phyloP scores from a whole-genome alignment of 768 basidiomycete genomes.

The Pisolithus sp. region DNA sequence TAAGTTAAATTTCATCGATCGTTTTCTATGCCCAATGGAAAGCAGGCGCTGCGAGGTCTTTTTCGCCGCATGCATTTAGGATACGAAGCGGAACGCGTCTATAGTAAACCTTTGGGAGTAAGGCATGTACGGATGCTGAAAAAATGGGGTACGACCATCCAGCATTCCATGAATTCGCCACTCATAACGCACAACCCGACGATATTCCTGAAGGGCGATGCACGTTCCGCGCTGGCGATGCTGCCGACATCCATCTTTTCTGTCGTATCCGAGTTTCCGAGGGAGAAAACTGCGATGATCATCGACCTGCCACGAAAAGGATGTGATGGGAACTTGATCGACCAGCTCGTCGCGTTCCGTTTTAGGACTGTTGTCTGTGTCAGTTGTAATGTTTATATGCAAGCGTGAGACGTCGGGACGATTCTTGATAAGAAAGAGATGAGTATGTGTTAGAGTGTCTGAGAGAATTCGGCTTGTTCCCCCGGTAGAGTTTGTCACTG shows the following conservation, averaged over 20 bases:
- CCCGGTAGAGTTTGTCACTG: conserved; percentile 85
- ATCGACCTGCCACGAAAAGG: conserved; percentile 95
- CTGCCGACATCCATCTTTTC: conserved; percentile 82
- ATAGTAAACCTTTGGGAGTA: too few relatives aligned
- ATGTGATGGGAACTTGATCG: conserved; percentile 73
- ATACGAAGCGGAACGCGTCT: not conserved
- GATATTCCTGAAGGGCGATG: conserved; percentile 48
- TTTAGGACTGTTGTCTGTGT: conserved; percentile 77
- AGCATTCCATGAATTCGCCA: too few relatives aligned
- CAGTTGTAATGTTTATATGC: conserved; percentile 92
- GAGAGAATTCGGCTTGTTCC: conserved; percentile 90
- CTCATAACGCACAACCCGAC: conserved; percentile 62
- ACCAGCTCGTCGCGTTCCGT: conserved; percentile 68
- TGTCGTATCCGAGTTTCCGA: conserved; percentile 58
- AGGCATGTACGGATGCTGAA: too few relatives aligned
- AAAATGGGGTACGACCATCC: too few relatives aligned
- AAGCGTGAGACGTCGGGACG: conserved; percentile 80
- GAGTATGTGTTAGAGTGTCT: conserved; percentile 76
- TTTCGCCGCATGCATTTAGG: too few relatives aligned
- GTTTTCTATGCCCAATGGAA: too few relatives aligned
- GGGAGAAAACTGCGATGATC: conserved; percentile 58
- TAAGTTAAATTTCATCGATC: too few relatives aligned
- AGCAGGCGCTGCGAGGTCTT: too few relatives aligned
- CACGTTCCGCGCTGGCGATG: conserved; percentile 74
- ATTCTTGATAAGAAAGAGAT: conserved; percentile 43